Base-by-base conservation (phyloP, 176 grass and related monocot species). In the Thinopyrum elongatum region DNA sequence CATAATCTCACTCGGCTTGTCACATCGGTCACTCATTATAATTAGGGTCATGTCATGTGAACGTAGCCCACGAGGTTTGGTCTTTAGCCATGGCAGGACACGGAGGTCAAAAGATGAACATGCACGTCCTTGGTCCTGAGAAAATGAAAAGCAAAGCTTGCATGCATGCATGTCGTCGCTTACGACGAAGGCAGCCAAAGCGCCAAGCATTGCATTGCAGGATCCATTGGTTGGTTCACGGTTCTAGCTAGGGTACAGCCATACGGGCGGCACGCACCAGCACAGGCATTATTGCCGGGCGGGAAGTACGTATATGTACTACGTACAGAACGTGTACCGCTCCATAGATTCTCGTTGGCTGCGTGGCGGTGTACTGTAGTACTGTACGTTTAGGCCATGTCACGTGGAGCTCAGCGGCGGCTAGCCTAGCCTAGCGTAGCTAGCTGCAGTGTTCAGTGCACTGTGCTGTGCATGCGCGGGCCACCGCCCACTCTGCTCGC, bases 21-120 rank as follows among this genome's bases (percentile, higher is more conserved):
- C 44, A 64, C 44, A 38, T 22, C 15, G 39, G 9, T 1, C 27
- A 3, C 6, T 3, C 25, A 17, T 23, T 27, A 12, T 7, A 35
- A 22, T 5, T 85, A 23, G 22, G 11, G 71, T 67, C 53, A 35
- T 58, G 34, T 60, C 67, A 59, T 58, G 38, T 85, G 84, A 17
- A 68, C 23, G 41, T 85, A 80, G 34, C 57, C 44, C 29, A 10
- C 79, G 53, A 71, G 25, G 53, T n/a, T 82, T 72, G 88, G 79
- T 71, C 41, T 83, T 55, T 82, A 70, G 84, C 19, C 25, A 2
- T 70, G 79, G 47, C 42, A 76, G 8, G 21, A 31, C 58, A 4
- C 46, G 26, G 17, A 31, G 55, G 73, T 81, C 87, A 85, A 76
- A 63, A 60, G 57, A 19, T 67, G 23, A 81, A 42, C 65, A 53